These are phyloP conservation scores for Akebia trifoliata DNA, from an alignment of 164 flowering plant species.

Conservation along the genomic window DNA sequence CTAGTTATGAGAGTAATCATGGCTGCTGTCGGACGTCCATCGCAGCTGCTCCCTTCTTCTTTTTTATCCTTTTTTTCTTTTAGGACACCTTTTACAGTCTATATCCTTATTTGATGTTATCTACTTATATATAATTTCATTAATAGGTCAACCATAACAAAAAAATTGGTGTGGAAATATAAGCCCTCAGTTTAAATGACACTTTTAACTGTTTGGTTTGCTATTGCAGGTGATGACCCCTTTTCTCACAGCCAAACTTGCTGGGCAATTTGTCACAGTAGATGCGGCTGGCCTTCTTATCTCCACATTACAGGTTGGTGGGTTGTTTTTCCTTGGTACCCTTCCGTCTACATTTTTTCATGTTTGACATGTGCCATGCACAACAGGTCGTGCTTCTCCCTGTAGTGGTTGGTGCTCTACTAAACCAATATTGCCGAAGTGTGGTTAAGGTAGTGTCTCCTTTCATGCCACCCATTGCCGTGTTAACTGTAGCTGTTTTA, in stretches of 20 bases:
- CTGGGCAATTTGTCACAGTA: conserved; percentile 87
- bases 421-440: conserved; percentile 69
- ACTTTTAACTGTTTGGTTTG: neutral
- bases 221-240: conserved; percentile 79
- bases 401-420: conserved; percentile 70
- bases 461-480: conserved; percentile 79
- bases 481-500: conserved; percentile 68
- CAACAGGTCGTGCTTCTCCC: conserved; percentile 89
- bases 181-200: too few species aligned
- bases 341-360: too few species aligned
- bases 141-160: too few species aligned
- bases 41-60: too few species aligned
- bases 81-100: too few species aligned
- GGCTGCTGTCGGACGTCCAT: too few species aligned
- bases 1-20: too few species aligned
- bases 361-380: conserved; percentile 5
- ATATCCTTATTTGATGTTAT: too few species aligned
- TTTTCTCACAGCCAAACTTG: conserved; percentile 81
- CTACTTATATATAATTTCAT: too few species aligned
- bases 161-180: too few species aligned
- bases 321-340: neutral
- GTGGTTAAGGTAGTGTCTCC: conserved; percentile 71
- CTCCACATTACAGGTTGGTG: conserved; percentile 71
- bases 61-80: too few species aligned
- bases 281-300: conserved; percentile 69